These are phyloP conservation scores for Heterobasidion irregulare DNA, from an alignment of 1,284 basidiomycete species.

Conservation along the genomic window DNA sequence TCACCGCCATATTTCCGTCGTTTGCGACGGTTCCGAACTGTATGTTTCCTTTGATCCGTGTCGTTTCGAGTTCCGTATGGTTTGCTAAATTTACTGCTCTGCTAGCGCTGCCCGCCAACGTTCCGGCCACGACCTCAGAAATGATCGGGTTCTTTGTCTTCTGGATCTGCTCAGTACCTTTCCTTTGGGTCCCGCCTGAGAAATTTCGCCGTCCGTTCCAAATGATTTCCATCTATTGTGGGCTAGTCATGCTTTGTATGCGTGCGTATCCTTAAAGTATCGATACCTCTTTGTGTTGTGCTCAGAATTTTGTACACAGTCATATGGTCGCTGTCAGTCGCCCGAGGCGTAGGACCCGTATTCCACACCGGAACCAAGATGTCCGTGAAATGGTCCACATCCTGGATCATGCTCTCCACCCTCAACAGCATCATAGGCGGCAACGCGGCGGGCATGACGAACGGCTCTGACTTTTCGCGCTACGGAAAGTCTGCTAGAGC, in stretches of 20 bases:
- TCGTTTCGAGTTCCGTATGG: no score
- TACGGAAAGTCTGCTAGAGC: conserved; percentile 8
- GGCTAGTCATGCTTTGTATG: conserved; percentile 10
- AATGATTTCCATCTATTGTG: conserved; percentile 10
- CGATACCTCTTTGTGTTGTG: neutral
- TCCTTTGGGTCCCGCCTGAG: conserved; percentile 14
- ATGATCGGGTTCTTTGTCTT: conserved; percentile 14
- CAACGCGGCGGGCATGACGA: conserved; percentile 12
- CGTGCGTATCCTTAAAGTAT: conserved; percentile 3
- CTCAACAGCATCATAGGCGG: conserved; percentile 10
- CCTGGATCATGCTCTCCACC: conserved; percentile 10
- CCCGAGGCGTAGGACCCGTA: conserved; percentile 10
- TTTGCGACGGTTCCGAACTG: conserved; percentile 7
- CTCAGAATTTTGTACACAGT: neutral
- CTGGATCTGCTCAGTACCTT: conserved; percentile 11
- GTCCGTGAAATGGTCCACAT: conserved; percentile 6
- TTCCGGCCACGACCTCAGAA: conserved; percentile 10
- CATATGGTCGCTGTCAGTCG: conserved; percentile 11
- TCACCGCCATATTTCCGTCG: conserved; percentile 10
- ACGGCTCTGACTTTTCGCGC: conserved; percentile 12
- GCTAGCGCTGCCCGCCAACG: conserved; percentile 7
- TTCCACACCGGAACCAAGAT: conserved; percentile 5
- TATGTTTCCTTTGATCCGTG: no score
- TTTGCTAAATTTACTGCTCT: neutral
- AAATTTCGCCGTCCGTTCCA: conserved; percentile 12